These are phyloP conservation scores for Leucocoprinus sp. DNA, from an alignment of 768 basidiomycete genomes.

Conservation along the genomic window DNA sequence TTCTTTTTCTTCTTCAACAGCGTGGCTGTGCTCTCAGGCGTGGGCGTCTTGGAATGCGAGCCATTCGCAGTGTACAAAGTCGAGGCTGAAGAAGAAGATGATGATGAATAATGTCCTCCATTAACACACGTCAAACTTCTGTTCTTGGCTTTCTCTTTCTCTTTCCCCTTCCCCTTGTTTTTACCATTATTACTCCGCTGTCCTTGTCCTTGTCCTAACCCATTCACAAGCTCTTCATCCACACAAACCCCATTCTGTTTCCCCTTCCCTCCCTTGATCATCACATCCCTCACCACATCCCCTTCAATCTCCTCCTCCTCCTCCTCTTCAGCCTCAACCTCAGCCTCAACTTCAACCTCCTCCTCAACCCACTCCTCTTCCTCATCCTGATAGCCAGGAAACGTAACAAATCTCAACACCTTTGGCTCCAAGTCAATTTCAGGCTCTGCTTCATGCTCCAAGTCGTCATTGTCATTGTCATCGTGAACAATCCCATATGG, in stretches of 20 bases:
- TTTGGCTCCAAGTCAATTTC: conserved; percentile 6
- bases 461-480: background rate
- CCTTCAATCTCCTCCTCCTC: background rate
- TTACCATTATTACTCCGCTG: background rate
- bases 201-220: background rate
- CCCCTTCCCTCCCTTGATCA: background rate
- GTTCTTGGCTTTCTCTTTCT: background rate
- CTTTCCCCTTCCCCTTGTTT: background rate
- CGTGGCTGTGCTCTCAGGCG: background rate
- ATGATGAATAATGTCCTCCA: background rate
- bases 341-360: conserved; percentile 1
- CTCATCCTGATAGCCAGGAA: conserved; percentile 9
- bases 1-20: conserved; percentile 14
- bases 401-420: conserved; percentile 9
- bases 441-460: background rate
- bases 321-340: background rate
- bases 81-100: background rate
- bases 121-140: background rate
- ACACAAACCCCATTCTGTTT: conserved; percentile 6
- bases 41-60: background rate
- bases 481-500: background rate
- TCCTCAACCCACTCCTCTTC: conserved; percentile 11
- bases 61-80: background rate
- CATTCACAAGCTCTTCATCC: background rate
- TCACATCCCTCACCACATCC: background rate